Evolutionary conservation across 106 monocot species (phyloP).

Genomic region (Amphibolis antarctica): DNA sequence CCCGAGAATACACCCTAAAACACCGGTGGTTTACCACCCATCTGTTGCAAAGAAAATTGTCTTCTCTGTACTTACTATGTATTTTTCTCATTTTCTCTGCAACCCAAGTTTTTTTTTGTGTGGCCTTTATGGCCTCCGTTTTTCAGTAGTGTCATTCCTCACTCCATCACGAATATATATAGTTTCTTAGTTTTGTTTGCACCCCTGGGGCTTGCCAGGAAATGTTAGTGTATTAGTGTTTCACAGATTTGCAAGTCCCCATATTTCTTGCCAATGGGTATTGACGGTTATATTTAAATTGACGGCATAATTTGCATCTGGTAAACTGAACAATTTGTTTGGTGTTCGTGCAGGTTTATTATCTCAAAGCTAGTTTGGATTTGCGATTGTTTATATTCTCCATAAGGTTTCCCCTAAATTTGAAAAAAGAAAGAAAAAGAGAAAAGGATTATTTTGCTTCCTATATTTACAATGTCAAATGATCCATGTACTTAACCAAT

Average conservation of each 20-base stretch:
- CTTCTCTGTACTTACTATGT: constrained; percentile 1
- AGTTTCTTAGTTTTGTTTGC: background rate
- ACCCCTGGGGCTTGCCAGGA: background rate
- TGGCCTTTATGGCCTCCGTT: background rate
- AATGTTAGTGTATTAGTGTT: background rate
- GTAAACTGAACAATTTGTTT: constrained; percentile 14
- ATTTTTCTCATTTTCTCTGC: background rate
- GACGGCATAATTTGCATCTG: background rate
- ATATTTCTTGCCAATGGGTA: background rate
- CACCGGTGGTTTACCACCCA: constrained; percentile 2
- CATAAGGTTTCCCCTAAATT: constrained; percentile 5
- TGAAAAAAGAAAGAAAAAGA: constrained; percentile 1
- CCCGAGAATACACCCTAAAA: background rate
- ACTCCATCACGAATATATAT: background rate
- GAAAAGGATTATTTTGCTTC: background rate
- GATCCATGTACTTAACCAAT: background rate
- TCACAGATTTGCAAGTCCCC: background rate
- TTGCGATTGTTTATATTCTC: constrained; percentile 10
- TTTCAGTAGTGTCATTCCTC: background rate
- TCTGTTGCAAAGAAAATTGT: constrained; percentile 1
- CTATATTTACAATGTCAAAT: background rate
- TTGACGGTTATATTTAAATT: background rate
- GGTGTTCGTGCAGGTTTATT: constrained; percentile 23
- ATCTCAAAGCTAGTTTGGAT: constrained; percentile 20
- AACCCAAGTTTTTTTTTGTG: background rate